A percentile compares a stretch with the other conserved stretches of the same genome.
Conservation (phyloP, 345 rosid species). For the Linum trigynum region DNA sequence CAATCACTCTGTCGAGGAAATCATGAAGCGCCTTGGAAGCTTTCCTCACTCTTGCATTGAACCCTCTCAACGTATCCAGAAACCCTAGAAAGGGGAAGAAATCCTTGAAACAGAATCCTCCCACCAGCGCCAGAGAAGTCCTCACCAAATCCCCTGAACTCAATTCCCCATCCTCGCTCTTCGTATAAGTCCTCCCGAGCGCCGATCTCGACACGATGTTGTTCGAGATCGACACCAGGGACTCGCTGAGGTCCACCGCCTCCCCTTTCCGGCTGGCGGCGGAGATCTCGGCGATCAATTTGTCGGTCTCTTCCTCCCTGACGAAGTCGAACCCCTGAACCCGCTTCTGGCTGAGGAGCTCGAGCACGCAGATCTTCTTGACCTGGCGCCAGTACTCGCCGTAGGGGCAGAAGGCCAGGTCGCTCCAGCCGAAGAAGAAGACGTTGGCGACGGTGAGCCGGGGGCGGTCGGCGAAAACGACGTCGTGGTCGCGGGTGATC, state of each 20-base stretch:
- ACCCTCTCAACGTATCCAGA: conserved; percentile 18
- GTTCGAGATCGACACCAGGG: background rate
- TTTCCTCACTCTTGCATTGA: background rate
- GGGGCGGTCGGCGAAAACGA: background rate
- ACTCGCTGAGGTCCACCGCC: conserved; percentile 1
- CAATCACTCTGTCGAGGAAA: conserved; percentile 18
- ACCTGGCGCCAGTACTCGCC: conserved; percentile 20
- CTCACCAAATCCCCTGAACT: conserved; percentile 11
- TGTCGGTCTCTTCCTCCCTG: conserved; percentile 10
- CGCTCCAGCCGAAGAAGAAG: conserved; percentile 7
- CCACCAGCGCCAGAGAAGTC: conserved; percentile 4
- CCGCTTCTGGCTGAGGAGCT: conserved; percentile 19
- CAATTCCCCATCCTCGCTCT: background rate
- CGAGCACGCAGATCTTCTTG: conserved; percentile 12
- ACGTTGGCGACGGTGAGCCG: conserved; percentile 6
- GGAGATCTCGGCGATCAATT: background rate
- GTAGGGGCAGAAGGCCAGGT: conserved; percentile 10
- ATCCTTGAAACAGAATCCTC: conserved; percentile 17
- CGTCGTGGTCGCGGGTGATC: conserved; percentile 3
- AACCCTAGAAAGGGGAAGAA: conserved; percentile 13
- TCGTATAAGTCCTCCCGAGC: conserved; percentile 1
- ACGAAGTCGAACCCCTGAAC: conserved; percentile 13
- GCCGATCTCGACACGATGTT: conserved; percentile 9
- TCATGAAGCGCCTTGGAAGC: conserved; percentile 1
- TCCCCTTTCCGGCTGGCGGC: background rate